Evolutionary conservation across 331 rosid genomes (phyloP).

Genomic region (Rosa hybrid): DNA sequence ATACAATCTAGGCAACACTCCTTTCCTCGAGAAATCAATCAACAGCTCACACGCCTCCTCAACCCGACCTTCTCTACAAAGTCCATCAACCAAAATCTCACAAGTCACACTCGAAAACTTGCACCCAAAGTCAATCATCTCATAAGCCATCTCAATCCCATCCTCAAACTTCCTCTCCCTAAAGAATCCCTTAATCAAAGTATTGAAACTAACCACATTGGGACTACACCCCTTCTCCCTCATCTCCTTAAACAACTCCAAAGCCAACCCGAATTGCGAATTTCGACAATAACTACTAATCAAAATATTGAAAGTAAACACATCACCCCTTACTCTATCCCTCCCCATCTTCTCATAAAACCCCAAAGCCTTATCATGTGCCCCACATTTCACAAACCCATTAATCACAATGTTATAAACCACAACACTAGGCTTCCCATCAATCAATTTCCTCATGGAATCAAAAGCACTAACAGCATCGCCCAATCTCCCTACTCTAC

Average conservation of each 20-base stretch:
- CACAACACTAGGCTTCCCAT: conserved; percentile 63
- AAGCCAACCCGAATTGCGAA: conserved; percentile 50
- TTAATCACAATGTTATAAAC: conserved; percentile 65
- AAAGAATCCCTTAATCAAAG: conserved; percentile 75
- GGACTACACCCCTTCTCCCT: conserved; percentile 68
- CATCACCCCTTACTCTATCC: conserved; percentile 71
- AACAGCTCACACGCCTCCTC: conserved; percentile 53
- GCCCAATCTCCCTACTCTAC: conserved; percentile 55
- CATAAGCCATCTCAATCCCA: conserved; percentile 78
- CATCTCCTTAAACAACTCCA: conserved; percentile 79
- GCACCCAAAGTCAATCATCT: conserved; percentile 70
- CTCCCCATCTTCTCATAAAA: conserved; percentile 53
- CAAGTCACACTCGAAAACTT: conserved; percentile 62
- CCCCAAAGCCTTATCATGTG: conserved; percentile 47
- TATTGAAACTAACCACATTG: conserved; percentile 85
- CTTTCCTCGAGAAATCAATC: conserved; percentile 49
- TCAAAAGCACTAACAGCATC: conserved; percentile 61
- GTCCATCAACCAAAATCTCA: conserved; percentile 76
- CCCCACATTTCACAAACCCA: conserved; percentile 71
- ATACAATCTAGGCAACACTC: conserved; percentile 54
- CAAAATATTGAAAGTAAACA: conserved; percentile 81
- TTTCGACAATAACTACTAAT: conserved; percentile 72
- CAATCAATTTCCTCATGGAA: conserved; percentile 62
- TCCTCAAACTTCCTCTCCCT: conserved; percentile 65
- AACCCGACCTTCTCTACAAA: conserved; percentile 53